Percentiles rank a stretch among this genome's conserved stretches.
These are phyloP conservation scores for Trichoderma gracile DNA, from an alignment of 2,329 filamentous ascomycete genomes.

Conservation along the genomic window DNA sequence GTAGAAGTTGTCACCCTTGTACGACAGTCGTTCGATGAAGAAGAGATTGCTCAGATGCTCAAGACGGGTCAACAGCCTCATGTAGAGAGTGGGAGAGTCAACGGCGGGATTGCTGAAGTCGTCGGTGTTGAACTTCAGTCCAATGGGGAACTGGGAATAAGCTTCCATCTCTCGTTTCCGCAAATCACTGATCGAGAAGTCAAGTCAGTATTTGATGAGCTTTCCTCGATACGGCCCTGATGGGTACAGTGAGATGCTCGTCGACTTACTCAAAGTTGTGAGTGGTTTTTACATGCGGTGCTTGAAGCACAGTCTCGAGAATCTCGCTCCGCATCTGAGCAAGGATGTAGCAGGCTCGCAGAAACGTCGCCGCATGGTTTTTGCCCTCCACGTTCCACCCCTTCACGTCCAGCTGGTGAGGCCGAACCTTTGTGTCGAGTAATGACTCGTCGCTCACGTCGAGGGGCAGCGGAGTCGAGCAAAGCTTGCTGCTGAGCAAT, in stretches of 20 bases:
- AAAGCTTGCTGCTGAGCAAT: constrained; percentile 11
- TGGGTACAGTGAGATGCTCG: not conserved
- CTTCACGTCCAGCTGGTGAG: constrained; percentile 10
- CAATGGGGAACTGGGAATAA: constrained; percentile 14
- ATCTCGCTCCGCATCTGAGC: constrained; percentile 20
- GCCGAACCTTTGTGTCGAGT: not conserved
- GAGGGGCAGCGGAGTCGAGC: constrained; percentile 22
- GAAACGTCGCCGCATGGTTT: constrained; percentile 11
- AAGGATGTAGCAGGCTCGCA: constrained; percentile 11
- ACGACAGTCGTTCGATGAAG: constrained; percentile 57
- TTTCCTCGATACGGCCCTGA: too few species aligned
- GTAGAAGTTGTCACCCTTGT: constrained; percentile 42
- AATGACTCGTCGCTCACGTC: constrained; percentile 19
- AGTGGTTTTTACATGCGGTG: constrained; percentile 1
- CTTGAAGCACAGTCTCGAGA: constrained; percentile 20
- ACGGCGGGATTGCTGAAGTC: constrained; percentile 51
- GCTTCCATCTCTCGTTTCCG: constrained; percentile 14
- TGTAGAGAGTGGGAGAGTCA: constrained; percentile 43
- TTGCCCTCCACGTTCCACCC: constrained; percentile 24
- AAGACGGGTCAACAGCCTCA: constrained; percentile 48
- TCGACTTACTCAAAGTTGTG: constrained; percentile 12
- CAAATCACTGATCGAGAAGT: not conserved
- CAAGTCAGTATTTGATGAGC: not conserved
- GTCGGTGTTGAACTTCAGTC: constrained; percentile 10
- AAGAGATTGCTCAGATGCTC: constrained; percentile 58